phyloP scores from a whole-genome alignment of 225 moss, liverwort and hornwort species.

The Marchantia paleacea region DNA sequence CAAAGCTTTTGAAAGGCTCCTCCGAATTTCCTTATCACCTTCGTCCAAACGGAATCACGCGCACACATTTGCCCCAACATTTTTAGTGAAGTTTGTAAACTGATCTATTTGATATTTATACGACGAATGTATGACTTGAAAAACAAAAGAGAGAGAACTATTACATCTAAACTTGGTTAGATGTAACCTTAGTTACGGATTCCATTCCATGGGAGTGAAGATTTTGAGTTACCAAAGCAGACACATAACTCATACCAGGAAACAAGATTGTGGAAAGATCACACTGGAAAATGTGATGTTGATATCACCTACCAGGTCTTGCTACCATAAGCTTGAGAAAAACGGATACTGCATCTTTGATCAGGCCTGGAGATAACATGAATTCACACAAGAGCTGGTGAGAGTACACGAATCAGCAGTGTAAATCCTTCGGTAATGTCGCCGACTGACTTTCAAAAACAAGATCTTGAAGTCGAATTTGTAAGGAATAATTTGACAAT shows the following conservation, averaged over 20 bases:
- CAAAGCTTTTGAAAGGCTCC: conserved; percentile 25
- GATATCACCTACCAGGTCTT: conserved; percentile 24
- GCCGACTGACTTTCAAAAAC: no score
- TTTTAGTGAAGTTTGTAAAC: no score
- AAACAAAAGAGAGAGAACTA: not conserved
- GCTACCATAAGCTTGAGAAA: conserved; percentile 38
- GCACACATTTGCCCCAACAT: no score
- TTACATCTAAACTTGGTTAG: no score
- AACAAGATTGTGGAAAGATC: no score
- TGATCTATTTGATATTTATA: not conserved
- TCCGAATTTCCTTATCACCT: conserved; percentile 22
- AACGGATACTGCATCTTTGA: conserved; percentile 31
- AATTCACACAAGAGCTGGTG: not conserved
- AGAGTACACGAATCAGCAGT: not conserved
- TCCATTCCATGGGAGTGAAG: not conserved
- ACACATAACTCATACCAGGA: not conserved
- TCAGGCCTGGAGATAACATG: conserved; percentile 6
- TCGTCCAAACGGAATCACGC: not conserved
- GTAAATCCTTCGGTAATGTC: not conserved
- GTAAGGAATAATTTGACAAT: no score
- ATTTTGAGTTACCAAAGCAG: not conserved
- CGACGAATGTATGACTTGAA: not conserved
- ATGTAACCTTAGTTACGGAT: not conserved
- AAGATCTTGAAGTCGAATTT: no score
- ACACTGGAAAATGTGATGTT: no score